A percentile compares a stretch with the other conserved stretches of the same genome.
Conservation (phyloP, 345 rosid genomes). For the Draba incana region DNA sequence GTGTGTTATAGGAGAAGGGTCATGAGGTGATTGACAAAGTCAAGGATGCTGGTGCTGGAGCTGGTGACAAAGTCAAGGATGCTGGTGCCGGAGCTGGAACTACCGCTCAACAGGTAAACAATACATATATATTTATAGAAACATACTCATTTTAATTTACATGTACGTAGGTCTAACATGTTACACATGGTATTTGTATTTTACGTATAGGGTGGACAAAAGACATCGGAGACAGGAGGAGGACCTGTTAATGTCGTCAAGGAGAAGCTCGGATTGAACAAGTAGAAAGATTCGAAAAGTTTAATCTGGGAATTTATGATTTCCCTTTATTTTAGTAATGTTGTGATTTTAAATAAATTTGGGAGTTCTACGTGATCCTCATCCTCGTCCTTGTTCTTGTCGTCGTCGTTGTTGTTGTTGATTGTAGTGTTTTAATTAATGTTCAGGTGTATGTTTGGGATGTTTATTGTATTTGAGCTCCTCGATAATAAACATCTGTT, state of each 20-base stretch:
- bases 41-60: conserved; percentile 47
- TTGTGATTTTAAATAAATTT: conserved; percentile 23
- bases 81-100: conserved; percentile 44
- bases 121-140: neutral
- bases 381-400: neutral
- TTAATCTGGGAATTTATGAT: neutral
- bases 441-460: neutral
- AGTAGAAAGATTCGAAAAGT: conserved; percentile 8
- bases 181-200: neutral
- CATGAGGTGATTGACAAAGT: conserved; percentile 56
- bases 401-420: neutral
- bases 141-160: neutral
- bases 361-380: conserved; percentile 31
- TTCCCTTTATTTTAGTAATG: neutral
- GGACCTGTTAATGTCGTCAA: conserved; percentile 67
- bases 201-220: conserved; percentile 54
- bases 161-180: neutral
- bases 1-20: conserved; percentile 56
- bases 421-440: neutral
- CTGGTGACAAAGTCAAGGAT: too few species aligned
- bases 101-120: conserved; percentile 50
- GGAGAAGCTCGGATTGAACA: conserved; percentile 61
- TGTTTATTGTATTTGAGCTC: neutral
- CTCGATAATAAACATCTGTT: conserved; percentile 9
- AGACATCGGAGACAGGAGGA: conserved; percentile 52